Evolutionary conservation across 108 stramenopile genomes (phyloP), one percentile per base, ranked within the genome.

Genomic region (Nannochloropsis oceanica): DNA sequence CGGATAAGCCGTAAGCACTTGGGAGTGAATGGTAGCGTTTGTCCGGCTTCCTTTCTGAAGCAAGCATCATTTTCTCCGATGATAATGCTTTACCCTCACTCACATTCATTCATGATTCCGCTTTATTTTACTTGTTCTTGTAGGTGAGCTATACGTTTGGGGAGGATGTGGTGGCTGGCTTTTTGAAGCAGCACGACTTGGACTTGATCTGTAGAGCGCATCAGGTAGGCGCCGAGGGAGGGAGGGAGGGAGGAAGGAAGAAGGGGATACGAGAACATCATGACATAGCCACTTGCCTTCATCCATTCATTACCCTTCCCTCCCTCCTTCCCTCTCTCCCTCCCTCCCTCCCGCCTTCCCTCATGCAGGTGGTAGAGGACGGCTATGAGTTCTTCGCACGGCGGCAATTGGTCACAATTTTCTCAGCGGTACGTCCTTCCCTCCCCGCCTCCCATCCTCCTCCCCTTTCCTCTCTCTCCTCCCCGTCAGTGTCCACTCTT

Each of bases 321-420:
- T 14, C 25, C 18, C 80, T 81, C 26, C 18, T n/a, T 81, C 26
- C 18, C 9, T n/a, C n/a, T 7, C 59, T n/a, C 59, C 59, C 59
- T n/a, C 18, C 9, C n/a, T n/a, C 22, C 59, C 59, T 73, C 18
- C 59, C 59, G 22, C 59, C 59, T n/a, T 34, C 34, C 34, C 34
- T 34, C 34, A 34, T 34, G 5, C 96, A 99, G 92, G 99, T 99
- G 80, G 99, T 99, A 25, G 99, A 99, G 90, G 99, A 99, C 89
- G 99, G 99, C 81, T 99, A 99, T 88, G 99, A 99, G 92, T 99
- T 99, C 92, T 99, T 99, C 86, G 99, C 99, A 9, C 93, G 95
- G 86, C 92, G 99, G 88, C 97, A 98, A 88, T 93, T 99, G 79
- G 99, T 99, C 11, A 99, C 99, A 7, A 91, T 99, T 84, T 99